Evolutionary conservation across 2,329 filamentous ascomycete species (phyloP).

Genomic region (Trichophyton simii): DNA sequence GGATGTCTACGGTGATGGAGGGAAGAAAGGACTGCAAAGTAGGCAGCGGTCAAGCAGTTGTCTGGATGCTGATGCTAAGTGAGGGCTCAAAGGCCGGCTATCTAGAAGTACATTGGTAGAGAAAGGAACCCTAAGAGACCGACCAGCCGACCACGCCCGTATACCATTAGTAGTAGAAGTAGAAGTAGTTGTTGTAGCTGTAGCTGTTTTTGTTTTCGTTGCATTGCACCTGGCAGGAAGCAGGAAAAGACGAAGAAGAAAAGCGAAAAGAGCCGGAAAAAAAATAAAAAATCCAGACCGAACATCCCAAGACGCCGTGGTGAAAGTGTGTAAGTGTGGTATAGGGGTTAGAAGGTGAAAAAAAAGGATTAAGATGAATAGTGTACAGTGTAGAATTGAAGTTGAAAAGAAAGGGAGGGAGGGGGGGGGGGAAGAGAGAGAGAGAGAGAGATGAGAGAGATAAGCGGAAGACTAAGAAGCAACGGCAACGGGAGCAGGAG

Average conservation of each 20-base stretch:
- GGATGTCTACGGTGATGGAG: not conserved
- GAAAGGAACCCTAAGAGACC: not conserved
- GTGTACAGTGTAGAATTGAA: not conserved
- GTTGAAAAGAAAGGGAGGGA: no score
- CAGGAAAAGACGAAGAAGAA: not conserved
- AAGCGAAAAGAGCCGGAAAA: not conserved
- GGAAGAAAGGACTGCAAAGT: not conserved
- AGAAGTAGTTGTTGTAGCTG: no score
- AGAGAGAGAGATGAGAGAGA: not conserved
- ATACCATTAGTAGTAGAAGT: not conserved
- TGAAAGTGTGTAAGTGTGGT: not conserved
- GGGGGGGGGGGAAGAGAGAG: no score
- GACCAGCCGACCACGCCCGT: not conserved
- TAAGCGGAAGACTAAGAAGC: not conserved
- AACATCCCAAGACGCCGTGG: not conserved
- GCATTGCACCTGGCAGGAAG: not conserved
- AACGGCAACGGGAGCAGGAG: not conserved
- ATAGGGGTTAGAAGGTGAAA: not conserved
- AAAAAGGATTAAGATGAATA: not conserved
- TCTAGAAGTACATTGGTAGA: not conserved
- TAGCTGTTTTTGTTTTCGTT: not conserved
- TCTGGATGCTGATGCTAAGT: not conserved
- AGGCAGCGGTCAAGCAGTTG: not conserved
- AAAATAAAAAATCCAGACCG: not conserved
- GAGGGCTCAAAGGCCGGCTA: not conserved